A percentile compares a stretch with the other conserved stretches of the same genome.
Evolutionary conservation across 2,329 filamentous ascomycete species (phyloP).

Genomic region (Xylariaceae sp.): DNA sequence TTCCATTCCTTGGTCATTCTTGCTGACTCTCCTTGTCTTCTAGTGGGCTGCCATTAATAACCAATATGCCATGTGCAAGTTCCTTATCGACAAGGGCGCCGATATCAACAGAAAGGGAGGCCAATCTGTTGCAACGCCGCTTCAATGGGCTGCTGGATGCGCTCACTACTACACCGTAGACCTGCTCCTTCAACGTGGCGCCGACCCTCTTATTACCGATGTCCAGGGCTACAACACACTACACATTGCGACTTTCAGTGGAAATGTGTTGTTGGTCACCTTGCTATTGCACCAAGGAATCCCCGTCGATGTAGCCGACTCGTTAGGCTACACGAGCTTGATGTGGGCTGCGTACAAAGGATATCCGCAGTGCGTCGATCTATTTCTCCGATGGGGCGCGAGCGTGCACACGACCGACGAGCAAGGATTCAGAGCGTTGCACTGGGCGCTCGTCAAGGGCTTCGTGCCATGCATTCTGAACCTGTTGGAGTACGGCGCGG

Average conservation of each 20-base stretch:
- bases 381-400: conserved; percentile 91
- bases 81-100: conserved; percentile 76
- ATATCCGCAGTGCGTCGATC: conserved; percentile 82
- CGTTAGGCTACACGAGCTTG: conserved; percentile 83
- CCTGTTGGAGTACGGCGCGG: conserved; percentile 89
- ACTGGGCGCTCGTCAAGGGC: conserved; percentile 95
- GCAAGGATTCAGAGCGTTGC: conserved; percentile 86
- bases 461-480: conserved; percentile 86
- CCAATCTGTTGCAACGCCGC: conserved; percentile 86
- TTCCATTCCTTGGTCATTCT: background rate
- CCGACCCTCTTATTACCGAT: conserved; percentile 87
- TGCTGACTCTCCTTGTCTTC: conserved; percentile 22
- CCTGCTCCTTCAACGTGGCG: conserved; percentile 82
- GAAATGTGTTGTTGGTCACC: conserved; percentile 84
- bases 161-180: conserved; percentile 97
- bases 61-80: conserved; percentile 94
- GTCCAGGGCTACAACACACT: conserved; percentile 97
- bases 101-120: conserved; percentile 94
- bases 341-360: conserved; percentile 99
- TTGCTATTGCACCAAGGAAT: conserved; percentile 93
- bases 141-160: conserved; percentile 94
- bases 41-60: conserved; percentile 99
- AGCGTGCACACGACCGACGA: conserved; percentile 88
- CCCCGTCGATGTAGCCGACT: conserved; percentile 84
- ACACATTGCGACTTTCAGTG: conserved; percentile 94